A percentile compares a stretch with the other conserved stretches of the same genome.
Evolutionary conservation across 495 filamentous ascomycete genomes (phyloP).

Genomic region (Cercophora sp.): DNA sequence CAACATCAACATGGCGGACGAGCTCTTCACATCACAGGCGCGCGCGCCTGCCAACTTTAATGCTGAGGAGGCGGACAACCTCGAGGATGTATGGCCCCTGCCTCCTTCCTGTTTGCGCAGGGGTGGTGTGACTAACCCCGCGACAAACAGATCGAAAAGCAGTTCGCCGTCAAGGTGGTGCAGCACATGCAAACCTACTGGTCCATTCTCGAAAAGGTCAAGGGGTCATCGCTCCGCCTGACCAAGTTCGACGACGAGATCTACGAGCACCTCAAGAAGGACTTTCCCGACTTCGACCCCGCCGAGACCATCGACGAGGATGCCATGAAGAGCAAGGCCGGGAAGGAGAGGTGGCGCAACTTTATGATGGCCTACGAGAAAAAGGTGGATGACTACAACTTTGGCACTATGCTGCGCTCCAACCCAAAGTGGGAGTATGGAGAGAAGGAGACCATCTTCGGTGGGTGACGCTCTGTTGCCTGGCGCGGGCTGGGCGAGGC

Average conservation of each 20-base stretch:
- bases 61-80: constrained; percentile 44
- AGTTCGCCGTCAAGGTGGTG: constrained; percentile 97
- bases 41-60: constrained; percentile 39
- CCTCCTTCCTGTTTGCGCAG: neutral
- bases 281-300: constrained; percentile 91
- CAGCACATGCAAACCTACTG: constrained; percentile 97
- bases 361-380: constrained; percentile 95
- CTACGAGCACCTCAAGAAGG: constrained; percentile 73
- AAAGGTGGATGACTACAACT: constrained; percentile 92
- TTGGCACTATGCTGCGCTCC: constrained; percentile 83
- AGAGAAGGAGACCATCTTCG: constrained; percentile 88
- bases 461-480: constrained; percentile 34
- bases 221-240: constrained; percentile 77
- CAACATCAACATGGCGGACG: no score
- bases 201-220: constrained; percentile 86
- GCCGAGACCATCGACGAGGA: constrained; percentile 78
- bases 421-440: constrained; percentile 81
- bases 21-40: no score
- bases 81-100: constrained; percentile 40
- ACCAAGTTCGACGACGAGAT: constrained; percentile 96
- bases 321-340: constrained; percentile 93
- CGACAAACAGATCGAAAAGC: constrained; percentile 82
- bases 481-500: neutral
- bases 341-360: constrained; percentile 93
- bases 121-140: neutral